A percentile compares a stretch with the other conserved stretches of the same genome.
Conservation (phyloP, 2,329 filamentous ascomycete genomes). For the Alternaria metachromatica region DNA sequence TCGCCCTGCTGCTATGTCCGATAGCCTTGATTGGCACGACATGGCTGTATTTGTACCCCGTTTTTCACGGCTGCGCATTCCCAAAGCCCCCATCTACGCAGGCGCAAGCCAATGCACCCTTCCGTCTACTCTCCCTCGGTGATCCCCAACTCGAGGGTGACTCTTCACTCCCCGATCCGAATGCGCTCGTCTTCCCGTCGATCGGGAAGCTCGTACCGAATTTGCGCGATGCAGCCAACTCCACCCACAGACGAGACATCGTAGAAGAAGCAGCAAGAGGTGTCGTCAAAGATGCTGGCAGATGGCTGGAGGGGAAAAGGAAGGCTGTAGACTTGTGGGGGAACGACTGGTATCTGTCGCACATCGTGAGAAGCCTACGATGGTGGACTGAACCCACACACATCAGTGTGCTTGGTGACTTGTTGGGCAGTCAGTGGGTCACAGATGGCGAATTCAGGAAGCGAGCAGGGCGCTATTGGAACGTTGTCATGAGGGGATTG, state of each 20-base stretch:
- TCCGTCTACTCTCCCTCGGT: conserved; percentile 84
- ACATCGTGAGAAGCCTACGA: conserved; percentile 82
- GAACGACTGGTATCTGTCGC: conserved; percentile 93
- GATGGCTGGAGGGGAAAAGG: conserved; percentile 69
- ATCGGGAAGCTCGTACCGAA: conserved; percentile 44
- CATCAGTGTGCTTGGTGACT: conserved; percentile 84
- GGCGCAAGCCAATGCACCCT: conserved; percentile 65
- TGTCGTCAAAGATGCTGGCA: conserved; percentile 66
- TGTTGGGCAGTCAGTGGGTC: conserved; percentile 96
- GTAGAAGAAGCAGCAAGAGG: conserved; percentile 23
- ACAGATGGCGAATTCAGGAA: conserved; percentile 80
- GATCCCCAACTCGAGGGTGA: conserved; percentile 96
- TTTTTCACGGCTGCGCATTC: conserved; percentile 80
- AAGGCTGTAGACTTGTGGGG: conserved; percentile 89
- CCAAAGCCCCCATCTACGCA: conserved; percentile 53
- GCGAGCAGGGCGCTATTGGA: conserved; percentile 79
- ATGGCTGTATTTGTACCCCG: conserved; percentile 88
- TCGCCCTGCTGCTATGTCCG: conserved; percentile 63
- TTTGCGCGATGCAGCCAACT: conserved; percentile 25
- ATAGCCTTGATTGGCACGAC: conserved; percentile 72
- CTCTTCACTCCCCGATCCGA: conserved; percentile 70
- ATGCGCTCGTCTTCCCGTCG: conserved; percentile 48
- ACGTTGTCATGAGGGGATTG: conserved; percentile 74
- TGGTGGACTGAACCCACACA: conserved; percentile 91
- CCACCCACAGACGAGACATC: conserved; percentile 16